Evolutionary conservation across 139 green algal genomes (phyloP).

Genomic region (Microglena sp.): DNA sequence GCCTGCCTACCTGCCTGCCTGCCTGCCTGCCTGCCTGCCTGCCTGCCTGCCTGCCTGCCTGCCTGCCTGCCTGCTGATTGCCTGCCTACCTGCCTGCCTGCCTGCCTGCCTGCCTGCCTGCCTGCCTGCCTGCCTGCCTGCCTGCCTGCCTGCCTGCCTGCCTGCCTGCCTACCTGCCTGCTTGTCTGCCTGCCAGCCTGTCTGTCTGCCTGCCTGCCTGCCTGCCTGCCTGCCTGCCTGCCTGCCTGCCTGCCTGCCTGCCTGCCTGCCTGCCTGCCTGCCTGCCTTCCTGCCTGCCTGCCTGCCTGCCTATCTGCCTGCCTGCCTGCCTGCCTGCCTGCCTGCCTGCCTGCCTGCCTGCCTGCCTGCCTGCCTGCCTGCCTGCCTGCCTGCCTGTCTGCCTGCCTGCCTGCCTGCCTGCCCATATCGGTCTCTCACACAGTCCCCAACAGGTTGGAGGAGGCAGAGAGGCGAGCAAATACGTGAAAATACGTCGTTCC

Average conservation of each 20-base stretch:
- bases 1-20: constrained; percentile 1
- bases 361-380: not conserved
- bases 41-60: constrained; percentile 1
- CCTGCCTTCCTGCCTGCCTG: not conserved
- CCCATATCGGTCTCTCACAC: not conserved
- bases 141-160: not conserved
- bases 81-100: constrained; percentile 1
- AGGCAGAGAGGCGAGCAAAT: no score
- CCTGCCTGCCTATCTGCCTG: not conserved
- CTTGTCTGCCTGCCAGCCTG: not conserved
- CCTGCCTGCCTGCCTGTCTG: not conserved
- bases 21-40: not conserved
- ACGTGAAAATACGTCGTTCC: no score
- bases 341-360: not conserved
- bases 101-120: not conserved
- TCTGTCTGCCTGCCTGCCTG: not conserved
- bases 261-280: not conserved
- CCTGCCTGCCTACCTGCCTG: not conserved
- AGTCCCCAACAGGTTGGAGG: no score
- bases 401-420: constrained; percentile 3
- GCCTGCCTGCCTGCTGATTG: not conserved
- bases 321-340: not conserved
- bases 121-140: not conserved
- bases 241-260: not conserved
- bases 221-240: not conserved